phyloP scores from a whole-genome alignment of 345 rosid genomes.

The Gossypium bickii region DNA sequence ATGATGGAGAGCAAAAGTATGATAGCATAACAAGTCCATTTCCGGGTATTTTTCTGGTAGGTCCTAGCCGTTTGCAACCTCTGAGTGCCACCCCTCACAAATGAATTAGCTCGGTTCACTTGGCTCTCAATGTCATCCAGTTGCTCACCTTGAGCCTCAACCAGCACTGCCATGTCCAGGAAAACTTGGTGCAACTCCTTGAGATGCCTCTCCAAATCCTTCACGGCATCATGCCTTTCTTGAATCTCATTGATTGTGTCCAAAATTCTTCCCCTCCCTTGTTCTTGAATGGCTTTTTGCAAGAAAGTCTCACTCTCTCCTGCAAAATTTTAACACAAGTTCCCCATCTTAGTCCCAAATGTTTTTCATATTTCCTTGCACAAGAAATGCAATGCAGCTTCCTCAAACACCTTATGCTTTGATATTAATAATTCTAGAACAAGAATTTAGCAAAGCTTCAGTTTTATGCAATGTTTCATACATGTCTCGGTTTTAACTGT shows the following conservation, averaged over 20 bases:
- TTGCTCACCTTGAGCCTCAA: slow-evolving; percentile 78
- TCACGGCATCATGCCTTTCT: slow-evolving; percentile 86
- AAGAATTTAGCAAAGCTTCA: not conserved
- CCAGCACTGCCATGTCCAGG: slow-evolving; percentile 87
- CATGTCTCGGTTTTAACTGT: not conserved
- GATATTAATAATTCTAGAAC: not conserved
- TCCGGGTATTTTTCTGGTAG: slow-evolving; percentile 71
- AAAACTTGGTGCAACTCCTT: slow-evolving; percentile 87
- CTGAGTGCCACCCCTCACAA: slow-evolving; percentile 54
- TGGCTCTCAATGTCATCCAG: slow-evolving; percentile 82
- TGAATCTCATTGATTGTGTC: slow-evolving; percentile 79
- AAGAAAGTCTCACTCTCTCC: slow-evolving; percentile 88
- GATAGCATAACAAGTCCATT: slow-evolving; percentile 78
- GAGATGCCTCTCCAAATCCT: slow-evolving; percentile 72
- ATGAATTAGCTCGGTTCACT: slow-evolving; percentile 67
- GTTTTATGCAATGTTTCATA: not conserved
- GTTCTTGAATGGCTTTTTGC: slow-evolving; percentile 88
- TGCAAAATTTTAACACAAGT: slow-evolving; percentile 22
- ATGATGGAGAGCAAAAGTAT: slow-evolving; percentile 59
- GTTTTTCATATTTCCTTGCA: not conserved
- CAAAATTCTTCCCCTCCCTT: slow-evolving; percentile 76
- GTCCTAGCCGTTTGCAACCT: slow-evolving; percentile 56
- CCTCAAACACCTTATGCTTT: not conserved
- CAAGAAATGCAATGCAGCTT: not conserved
- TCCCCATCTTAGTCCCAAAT: not conserved